Conservation (phyloP, 768 basidiomycete genomes). For the Scleroderma citrinum region DNA sequence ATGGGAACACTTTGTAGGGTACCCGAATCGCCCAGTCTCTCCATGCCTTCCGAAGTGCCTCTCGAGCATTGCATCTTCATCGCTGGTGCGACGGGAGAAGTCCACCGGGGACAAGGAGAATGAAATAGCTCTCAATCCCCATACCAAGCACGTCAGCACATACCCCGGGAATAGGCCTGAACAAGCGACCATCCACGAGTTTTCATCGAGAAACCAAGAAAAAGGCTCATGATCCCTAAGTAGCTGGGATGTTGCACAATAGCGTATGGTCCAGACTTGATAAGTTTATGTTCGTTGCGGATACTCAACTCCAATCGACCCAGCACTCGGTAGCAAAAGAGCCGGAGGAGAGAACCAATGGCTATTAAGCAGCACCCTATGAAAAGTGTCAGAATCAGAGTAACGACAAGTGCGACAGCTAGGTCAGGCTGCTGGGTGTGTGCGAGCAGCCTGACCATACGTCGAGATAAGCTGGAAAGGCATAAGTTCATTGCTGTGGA, state of each 20-base stretch:
- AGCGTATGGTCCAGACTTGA: constrained; percentile 22
- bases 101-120: neutral
- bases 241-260: constrained; percentile 30
- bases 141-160: neutral
- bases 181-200: constrained; percentile 3
- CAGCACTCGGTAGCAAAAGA: constrained; percentile 14
- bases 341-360: constrained; percentile 11
- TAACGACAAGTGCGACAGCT: constrained; percentile 8
- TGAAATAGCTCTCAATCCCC: neutral
- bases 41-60: constrained; percentile 22
- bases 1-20: constrained; percentile 13
- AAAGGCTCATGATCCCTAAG: neutral
- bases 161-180: constrained; percentile 4
- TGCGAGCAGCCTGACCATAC: neutral
- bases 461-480: constrained; percentile 3
- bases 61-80: constrained; percentile 27
- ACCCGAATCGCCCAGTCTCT: constrained; percentile 18
- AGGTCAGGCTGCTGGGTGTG: neutral
- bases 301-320: constrained; percentile 20
- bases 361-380: constrained; percentile 4
- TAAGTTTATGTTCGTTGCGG: constrained; percentile 15
- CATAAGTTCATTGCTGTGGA: constrained; percentile 1
- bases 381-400: constrained; percentile 8
- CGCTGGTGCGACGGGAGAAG: constrained; percentile 13
- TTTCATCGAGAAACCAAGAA: constrained; percentile 8